Evolutionary conservation across 2,329 filamentous ascomycete species (phyloP), one percentile per base, ranked within the genome.

Genomic region (Arthrocladium fulminans): DNA sequence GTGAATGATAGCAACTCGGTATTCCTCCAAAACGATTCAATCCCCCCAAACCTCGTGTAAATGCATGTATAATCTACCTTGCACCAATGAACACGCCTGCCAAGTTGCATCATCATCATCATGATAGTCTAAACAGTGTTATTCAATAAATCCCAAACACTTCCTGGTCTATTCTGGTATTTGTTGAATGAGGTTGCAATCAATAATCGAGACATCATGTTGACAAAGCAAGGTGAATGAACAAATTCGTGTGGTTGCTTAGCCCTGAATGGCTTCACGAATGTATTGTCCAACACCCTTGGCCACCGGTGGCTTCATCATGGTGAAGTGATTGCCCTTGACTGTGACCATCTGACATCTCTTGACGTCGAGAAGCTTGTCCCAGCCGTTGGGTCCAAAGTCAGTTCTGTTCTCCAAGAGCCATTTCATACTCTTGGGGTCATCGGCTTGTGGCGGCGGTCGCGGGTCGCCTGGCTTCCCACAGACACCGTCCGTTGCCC

Each of bases 381-480:
- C 66, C 71, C 71, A 74, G 20, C 68, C 68, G 52, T 72, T 71
- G 2, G 68, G 63, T 2, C 70, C 69, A 47, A 74, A 68, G 42
- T 74, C 69, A 10, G 62, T 69, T 34, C 72, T 63, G 53, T 72
- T 68, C 50, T 73, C 68, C 40, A 73, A 59, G 45, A 75, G 55
- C 66, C 70, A 75, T 42, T 67, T 64, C 71, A 75, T 73, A 51
- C 69, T 70, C 39, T 68, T 63, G 1, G 70, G 67, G 47, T 74
- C 71, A 42, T 69, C 65, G 10, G 63, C 61, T 3, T 65, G 61
- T 20, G 66, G 65, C 20, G 63, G 65, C 15, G 67, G 68, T 35
- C 62, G 59, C 20, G 67, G 65, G 54, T 68, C 67, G 23, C 58
- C 63, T 1, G 66, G 63, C 51, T 68, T 65, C 45, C 63, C 63